Base-by-base conservation (phyloP, 2,329 filamentous ascomycete genomes). In the Ascochyta fabae region DNA sequence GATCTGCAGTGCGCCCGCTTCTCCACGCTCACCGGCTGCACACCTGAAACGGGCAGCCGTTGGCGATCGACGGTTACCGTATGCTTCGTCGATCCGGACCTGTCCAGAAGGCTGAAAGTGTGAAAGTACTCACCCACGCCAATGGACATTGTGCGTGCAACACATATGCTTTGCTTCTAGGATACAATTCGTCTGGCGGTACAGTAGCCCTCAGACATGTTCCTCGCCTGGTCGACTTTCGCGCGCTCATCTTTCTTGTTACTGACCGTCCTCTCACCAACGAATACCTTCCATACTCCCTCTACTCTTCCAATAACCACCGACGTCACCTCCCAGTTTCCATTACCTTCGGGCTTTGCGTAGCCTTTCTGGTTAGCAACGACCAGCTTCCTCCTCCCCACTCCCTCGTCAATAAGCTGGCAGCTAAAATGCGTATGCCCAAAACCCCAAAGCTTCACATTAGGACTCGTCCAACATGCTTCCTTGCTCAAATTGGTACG, bases 351-450 rank as follows among this genome's bases (percentile, higher is more conserved):
- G 13, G 40, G 33, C 5, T 48, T 42, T 19, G 46, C 39, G 29
- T 56, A 62, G 3, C 58, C 58, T 13, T 60, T 60, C 35, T 60
- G 58, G 23, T 55, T 58, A 4, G 51, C 48, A 13, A 55, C 34
- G 1, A 62, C 46, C 26, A 62, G 41, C 26, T 58, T 60, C 12
- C 33, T 36, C 24, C 52, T 43, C 15, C 6, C 39, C 12, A 26
- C 23, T 27, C 27, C 39, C 0, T 19, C n/a, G 23, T 57, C 46
- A 3, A 41, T 19, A 16, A 58, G 58, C 6, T 48, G 34, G 40
- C 53, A 56, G 10, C 34, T 48, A 35, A 44, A 56, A 45, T 52
- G 48, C 26, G 53, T 40, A 24, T 53, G 36, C 16, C 43, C 48
- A 22, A 40, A 56, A n/a, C 24, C 33, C 54, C 48, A 53, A 1